Percentiles rank a stretch among this genome's conserved stretches.
Conservation (phyloP, 2,329 filamentous ascomycete genomes). For the Trichoderma asperellum region DNA sequence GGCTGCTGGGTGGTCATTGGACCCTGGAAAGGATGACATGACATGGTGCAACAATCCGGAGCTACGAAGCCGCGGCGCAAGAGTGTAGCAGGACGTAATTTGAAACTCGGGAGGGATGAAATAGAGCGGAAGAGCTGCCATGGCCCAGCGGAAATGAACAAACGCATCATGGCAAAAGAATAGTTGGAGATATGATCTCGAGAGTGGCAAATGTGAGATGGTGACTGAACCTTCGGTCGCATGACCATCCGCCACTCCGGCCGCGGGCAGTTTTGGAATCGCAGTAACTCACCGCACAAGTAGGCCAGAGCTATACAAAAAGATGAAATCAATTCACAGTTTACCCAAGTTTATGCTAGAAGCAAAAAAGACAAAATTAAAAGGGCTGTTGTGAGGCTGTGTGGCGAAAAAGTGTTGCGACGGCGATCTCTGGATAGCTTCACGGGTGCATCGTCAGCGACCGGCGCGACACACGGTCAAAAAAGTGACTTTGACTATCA, state of each 20-base stretch:
- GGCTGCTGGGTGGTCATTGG: slow-evolving; percentile 11
- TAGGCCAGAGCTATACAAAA: not conserved
- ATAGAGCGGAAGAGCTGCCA: not conserved
- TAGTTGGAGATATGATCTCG: not conserved
- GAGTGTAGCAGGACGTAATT: not conserved
- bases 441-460: slow-evolving; percentile 30
- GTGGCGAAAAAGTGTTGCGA: slow-evolving; percentile 31
- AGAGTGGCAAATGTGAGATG: slow-evolving; percentile 22
- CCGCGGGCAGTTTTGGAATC: slow-evolving; percentile 20
- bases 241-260: slow-evolving; percentile 27
- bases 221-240: slow-evolving; percentile 18
- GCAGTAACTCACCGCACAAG: not conserved
- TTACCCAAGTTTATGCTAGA: not conserved
- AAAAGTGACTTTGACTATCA: slow-evolving; percentile 38
- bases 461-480: slow-evolving; percentile 7
- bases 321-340: not conserved
- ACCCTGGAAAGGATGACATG: slow-evolving; percentile 15
- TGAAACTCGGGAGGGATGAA: not conserved
- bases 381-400: slow-evolving; percentile 29
- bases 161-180: not conserved
- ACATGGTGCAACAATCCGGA: slow-evolving; percentile 21
- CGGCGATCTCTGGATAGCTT: slow-evolving; percentile 42
- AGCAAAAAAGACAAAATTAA: not conserved
- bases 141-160: not conserved
- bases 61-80: not conserved